Conservation (phyloP, 2,329 filamentous ascomycete species). For the Neocucurbitaria cava region DNA sequence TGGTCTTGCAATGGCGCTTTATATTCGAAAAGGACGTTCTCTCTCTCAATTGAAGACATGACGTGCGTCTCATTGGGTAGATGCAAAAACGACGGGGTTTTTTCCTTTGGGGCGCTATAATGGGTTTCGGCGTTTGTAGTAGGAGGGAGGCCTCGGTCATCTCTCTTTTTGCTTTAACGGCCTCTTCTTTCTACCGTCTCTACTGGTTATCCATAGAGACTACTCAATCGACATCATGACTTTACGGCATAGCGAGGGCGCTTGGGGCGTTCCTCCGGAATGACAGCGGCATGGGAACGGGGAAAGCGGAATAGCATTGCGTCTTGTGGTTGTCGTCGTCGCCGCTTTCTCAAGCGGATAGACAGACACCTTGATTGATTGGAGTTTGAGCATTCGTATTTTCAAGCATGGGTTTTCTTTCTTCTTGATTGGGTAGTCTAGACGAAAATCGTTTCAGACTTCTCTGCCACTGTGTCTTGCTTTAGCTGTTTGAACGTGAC, state of each 20-base stretch:
- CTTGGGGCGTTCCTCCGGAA: conserved; percentile 8
- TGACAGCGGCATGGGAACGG: neutral
- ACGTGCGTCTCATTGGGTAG: neutral
- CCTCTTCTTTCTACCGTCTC: neutral
- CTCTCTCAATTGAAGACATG: no score
- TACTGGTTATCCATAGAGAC: conserved; percentile 12
- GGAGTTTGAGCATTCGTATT: neutral
- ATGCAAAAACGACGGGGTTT: neutral
- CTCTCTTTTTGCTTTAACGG: no score
- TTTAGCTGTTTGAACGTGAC: no score
- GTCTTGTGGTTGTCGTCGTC: neutral
- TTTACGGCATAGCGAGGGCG: conserved; percentile 28
- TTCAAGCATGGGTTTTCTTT: neutral
- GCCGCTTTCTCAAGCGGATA: no score
- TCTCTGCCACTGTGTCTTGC: neutral
- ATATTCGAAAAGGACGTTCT: no score
- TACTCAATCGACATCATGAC: neutral
- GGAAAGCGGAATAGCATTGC: neutral
- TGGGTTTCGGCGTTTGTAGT: conserved; percentile 2
- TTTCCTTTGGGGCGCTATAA: neutral
- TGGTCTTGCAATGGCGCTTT: neutral
- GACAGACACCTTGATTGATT: no score
- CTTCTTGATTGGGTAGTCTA: neutral
- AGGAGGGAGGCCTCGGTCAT: neutral
- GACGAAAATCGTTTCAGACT: neutral